Conservation (phyloP, 2,329 filamentous ascomycete genomes). For the Colletotrichum sp. region DNA sequence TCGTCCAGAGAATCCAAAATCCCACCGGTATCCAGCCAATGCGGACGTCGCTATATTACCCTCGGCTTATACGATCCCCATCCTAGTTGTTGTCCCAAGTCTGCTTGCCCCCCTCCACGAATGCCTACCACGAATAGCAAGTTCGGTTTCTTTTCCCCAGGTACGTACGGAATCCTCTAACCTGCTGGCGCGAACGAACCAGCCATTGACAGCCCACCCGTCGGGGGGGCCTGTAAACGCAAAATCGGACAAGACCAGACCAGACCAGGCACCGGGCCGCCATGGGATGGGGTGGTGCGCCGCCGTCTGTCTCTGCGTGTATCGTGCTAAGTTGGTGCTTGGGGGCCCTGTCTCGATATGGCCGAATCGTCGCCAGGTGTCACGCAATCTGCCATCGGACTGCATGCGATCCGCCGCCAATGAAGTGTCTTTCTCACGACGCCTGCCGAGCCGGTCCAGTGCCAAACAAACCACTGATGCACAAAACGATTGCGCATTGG, state of each 20-base stretch:
- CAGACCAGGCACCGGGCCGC: slow-evolving; percentile 3
- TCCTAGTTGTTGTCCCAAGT: background rate
- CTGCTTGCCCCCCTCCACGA: background rate
- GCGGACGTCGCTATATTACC: background rate
- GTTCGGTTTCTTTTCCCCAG: background rate
- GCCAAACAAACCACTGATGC: background rate
- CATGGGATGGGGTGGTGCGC: background rate
- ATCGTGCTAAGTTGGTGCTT: background rate
- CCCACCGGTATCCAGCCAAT: background rate
- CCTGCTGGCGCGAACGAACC: background rate
- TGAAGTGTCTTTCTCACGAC: background rate
- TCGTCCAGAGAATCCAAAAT: slow-evolving; percentile 9
- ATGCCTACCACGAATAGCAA: background rate
- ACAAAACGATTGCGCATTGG: background rate
- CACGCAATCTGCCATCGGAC: slow-evolving; percentile 10
- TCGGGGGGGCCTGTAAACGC: background rate
- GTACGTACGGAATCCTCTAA: background rate
- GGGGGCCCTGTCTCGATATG: background rate
- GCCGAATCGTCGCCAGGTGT: slow-evolving; percentile 9
- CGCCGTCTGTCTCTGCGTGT: background rate
- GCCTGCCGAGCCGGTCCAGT: background rate
- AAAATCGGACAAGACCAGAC: background rate
- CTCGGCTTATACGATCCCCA: background rate
- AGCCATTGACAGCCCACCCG: background rate
- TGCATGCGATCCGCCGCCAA: slow-evolving; percentile 14